phyloP scores from a whole-genome alignment of 2,329 filamentous ascomycete species.

The Lasiodiplodia citricola region DNA sequence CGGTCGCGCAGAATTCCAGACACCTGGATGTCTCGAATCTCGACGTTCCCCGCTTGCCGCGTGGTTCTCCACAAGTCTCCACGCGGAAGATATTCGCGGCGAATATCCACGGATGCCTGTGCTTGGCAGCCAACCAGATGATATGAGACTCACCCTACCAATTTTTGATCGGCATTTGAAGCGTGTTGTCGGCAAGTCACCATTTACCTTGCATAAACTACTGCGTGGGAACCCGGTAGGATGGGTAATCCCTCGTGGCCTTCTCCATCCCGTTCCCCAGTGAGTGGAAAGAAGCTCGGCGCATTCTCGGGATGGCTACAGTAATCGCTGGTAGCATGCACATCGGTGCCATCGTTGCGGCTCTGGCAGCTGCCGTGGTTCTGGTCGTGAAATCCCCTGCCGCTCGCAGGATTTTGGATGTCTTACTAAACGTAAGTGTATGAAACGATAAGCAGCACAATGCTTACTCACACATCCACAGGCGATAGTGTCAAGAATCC shows the following conservation, averaged over 20 bases:
- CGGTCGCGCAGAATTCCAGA: neutral
- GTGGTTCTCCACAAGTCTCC: neutral
- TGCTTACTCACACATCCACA: neutral
- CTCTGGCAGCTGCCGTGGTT: neutral
- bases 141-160: neutral
- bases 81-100: slow-evolving; percentile 1
- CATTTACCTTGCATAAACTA: neutral
- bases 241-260: neutral
- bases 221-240: neutral
- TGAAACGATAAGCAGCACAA: neutral
- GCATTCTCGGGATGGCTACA: neutral
- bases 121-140: neutral
- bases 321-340: neutral
- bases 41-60: neutral
- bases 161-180: too few relatives aligned
- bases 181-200: too few relatives aligned
- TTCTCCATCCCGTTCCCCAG: neutral
- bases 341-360: neutral
- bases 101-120: neutral
- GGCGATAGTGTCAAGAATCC: neutral
- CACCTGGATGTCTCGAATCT: neutral
- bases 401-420: neutral
- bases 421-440: neutral
- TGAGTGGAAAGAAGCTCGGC: neutral
- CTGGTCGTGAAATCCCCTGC: neutral